Evolutionary conservation across 225 moss, liverwort and hornwort genomes (phyloP), one percentile per base, ranked within the genome.

Genomic region (Anthoceros angustus): DNA sequence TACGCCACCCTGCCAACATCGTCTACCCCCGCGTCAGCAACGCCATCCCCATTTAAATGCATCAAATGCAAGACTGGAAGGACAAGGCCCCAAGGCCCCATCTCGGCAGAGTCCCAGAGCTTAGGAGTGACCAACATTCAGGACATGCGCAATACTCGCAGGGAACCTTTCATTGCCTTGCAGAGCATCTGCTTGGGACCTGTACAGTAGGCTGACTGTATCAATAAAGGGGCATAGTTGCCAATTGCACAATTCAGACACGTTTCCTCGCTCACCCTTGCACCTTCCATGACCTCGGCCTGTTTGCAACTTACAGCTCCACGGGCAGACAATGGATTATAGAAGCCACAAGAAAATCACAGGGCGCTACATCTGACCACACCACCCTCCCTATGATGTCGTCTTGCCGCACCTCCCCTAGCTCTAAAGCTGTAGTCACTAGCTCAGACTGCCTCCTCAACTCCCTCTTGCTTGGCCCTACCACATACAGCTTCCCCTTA

Each of bases 341-440:
- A 25, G 63, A 62, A 42, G 71, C 61, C 21, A 63, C 72, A 23
- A 67, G 38, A 68, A 72, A 62, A 63, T 72, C 62, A 42, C 62
- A 63, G 14, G 45, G 42, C 42, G 72, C 62, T 43, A 43, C 62
- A 40, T 77, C 67, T 12, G 77, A 77, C 77, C 77, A 77, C 40
- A 73, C 42, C 39, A 77, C 63, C 50, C 42, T 70, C 42, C 77
- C 73, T 40, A 48, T 41, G 66, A 77, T 63, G 12, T 65, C 70
- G 25, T 64, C 40, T 32, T 73, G 70, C 25, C 62, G 21, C 39
- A 63, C 66, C 38, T 77, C 77, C 40, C 73, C 70, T 10, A 77
- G 41, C 50, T 72, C 69, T 63, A 77, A 63, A 8, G 71, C 70
- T 7, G 73, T 66, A 43, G 67, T 50, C 45, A 67, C 72, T 39